phyloP scores from a whole-genome alignment of 2,329 filamentous ascomycete species.

The Calonectria pseudoturangicola region DNA sequence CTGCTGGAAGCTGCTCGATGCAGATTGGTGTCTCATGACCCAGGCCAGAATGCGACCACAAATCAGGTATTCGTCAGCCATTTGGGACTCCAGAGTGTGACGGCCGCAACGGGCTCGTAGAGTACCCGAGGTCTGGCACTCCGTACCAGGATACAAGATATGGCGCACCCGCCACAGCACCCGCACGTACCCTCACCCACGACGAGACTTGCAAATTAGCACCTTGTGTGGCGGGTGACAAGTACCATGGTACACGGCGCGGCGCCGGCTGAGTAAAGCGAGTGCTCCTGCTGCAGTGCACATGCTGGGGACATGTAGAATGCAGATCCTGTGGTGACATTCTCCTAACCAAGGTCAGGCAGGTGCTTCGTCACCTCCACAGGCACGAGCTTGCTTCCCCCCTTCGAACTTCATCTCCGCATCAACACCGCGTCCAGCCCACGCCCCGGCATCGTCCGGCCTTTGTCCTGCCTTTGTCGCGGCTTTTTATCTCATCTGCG shows the following conservation, averaged over 20 bases:
- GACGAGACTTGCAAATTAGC: conserved; percentile 1
- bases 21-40: conserved; percentile 31
- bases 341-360: conserved; percentile 34
- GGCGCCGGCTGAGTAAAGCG: conserved; percentile 20
- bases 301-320: conserved; percentile 25
- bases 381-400: conserved; percentile 30
- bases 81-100: conserved; percentile 15
- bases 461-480: conserved; percentile 3
- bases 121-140: conserved; percentile 1
- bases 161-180: conserved; percentile 20
- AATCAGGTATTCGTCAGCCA: conserved; percentile 37
- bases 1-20: conserved; percentile 28
- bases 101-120: conserved; percentile 3
- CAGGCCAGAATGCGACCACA: conserved; percentile 33
- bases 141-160: background rate
- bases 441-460: conserved; percentile 7
- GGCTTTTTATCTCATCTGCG: background rate
- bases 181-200: background rate
- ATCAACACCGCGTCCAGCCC: conserved; percentile 47
- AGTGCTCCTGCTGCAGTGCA: conserved; percentile 25
- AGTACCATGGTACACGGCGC: background rate
- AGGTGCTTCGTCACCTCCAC: conserved; percentile 35
- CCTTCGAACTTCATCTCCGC: conserved; percentile 46
- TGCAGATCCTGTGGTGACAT: conserved; percentile 30
- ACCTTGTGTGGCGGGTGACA: conserved; percentile 25